Base-by-base conservation (phyloP, 257 asterid genomes). In the Eustoma russellianum region DNA sequence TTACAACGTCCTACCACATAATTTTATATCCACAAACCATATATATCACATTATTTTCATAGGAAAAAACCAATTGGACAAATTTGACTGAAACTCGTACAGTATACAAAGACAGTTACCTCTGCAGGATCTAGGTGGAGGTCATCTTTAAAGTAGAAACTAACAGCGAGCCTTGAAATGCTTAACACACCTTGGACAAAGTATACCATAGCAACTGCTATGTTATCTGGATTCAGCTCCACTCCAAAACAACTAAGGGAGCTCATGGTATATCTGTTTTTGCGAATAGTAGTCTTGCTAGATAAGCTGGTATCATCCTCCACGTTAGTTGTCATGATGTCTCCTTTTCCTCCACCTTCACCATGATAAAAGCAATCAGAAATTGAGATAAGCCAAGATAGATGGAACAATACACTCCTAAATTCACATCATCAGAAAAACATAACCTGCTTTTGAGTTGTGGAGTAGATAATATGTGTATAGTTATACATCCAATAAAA, bases 161-260 rank as follows among this genome's bases (percentile, higher is more conserved):
- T 92, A 64, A 88, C 95, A 60, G 97, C 99, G 65, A 92, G 86
- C 69, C 95, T 79, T 30, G 99, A 64, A 46, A 92, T 94, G 65
- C 94, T 94, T 70, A 92, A 67, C 62, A 92, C 99, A 28, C 99
- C 99, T 78, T 92, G 99, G 53, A 92, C 99, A 59, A 92, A 92
- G 73, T 92, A 92, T 61, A 92, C 99, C 99, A 88, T 88, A 35
- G 97, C 99, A 65, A 92, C 97, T 5, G 99, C 99, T 68, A 92
- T 68, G 65, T 53, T 88, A 77, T 88, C 97, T 40, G 99, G 94
- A 41, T 91, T 79, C 61, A 92, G 78, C 60, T 88, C 87, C 63
- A 88, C 97, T 46, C 97, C 99, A 24, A 88, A 85, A 73, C 74
- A 76, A 48, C 63, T 70, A 55, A 83, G 66, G 52, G 82, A 68